A percentile compares a stretch with the other conserved stretches of the same genome.
Evolutionary conservation across 2,329 filamentous ascomycete species (phyloP).

Genomic region (Pseudopithomyces chartarum): DNA sequence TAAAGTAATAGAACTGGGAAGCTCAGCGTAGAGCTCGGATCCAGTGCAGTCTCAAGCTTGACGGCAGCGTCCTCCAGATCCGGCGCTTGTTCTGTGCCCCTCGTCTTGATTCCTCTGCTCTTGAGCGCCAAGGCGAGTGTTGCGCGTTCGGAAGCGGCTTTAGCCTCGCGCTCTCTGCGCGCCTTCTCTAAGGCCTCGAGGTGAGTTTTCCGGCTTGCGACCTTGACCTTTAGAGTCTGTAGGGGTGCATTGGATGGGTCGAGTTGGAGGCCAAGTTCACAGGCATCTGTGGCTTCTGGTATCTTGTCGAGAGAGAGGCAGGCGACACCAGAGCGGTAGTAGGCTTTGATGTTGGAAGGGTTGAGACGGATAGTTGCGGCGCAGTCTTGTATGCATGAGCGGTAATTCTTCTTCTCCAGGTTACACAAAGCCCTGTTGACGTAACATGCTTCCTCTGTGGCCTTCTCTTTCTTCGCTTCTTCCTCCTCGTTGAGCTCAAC

Average conservation of each 20-base stretch:
- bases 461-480: constrained; percentile 63
- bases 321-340: constrained; percentile 81
- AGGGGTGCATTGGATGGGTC: constrained; percentile 74
- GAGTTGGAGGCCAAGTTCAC: constrained; percentile 72
- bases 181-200: constrained; percentile 61
- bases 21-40: constrained; percentile 71
- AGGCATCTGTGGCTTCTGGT: constrained; percentile 79
- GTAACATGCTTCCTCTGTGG: constrained; percentile 75
- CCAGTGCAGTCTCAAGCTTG: constrained; percentile 71
- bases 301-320: constrained; percentile 80
- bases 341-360: constrained; percentile 82
- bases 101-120: constrained; percentile 71
- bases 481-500: constrained; percentile 62
- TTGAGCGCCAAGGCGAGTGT: constrained; percentile 61
- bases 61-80: constrained; percentile 86
- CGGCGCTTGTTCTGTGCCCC: constrained; percentile 72
- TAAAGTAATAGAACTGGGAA: constrained; percentile 88
- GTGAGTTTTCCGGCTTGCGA: constrained; percentile 62
- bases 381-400: constrained; percentile 84
- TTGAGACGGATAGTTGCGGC: constrained; percentile 79
- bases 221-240: constrained; percentile 64
- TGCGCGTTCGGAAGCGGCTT: constrained; percentile 59
- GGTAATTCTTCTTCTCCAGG: constrained; percentile 85
- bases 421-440: constrained; percentile 91
- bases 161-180: constrained; percentile 62